These are phyloP conservation scores for Claviceps citrina DNA, from an alignment of 2,329 filamentous ascomycete genomes.

Conservation along the genomic window DNA sequence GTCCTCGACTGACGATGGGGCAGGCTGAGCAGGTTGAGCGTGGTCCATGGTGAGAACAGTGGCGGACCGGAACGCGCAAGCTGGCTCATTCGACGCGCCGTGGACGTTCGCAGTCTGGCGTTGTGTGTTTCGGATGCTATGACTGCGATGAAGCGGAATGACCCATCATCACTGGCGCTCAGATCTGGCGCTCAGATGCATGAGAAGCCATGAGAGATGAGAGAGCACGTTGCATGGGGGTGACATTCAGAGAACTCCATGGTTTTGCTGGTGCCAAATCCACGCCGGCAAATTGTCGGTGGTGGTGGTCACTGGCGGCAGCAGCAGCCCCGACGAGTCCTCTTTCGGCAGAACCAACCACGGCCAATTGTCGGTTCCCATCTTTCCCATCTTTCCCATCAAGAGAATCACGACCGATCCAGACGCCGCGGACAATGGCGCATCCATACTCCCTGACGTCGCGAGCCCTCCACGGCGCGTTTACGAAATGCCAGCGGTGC, in stretches of 20 bases:
- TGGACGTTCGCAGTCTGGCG: not conserved
- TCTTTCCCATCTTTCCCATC: too few species aligned
- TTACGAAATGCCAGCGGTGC: constrained; percentile 24
- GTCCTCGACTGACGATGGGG: constrained; percentile 12
- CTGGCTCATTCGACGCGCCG: not conserved
- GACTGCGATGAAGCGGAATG: not conserved
- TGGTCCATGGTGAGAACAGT: constrained; percentile 15
- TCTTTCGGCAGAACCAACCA: too few species aligned
- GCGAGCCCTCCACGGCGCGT: constrained; percentile 19
- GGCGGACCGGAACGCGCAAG: not conserved
- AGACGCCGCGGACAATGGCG: constrained; percentile 21
- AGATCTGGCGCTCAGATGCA: too few species aligned
- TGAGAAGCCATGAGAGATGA: too few species aligned
- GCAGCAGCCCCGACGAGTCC: too few species aligned
- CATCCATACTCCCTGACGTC: constrained; percentile 19
- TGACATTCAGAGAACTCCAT: too few species aligned
- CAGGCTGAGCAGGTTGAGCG: constrained; percentile 9
- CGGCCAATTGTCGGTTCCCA: constrained; percentile 8
- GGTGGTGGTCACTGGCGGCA: too few species aligned
- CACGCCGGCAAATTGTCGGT: constrained; percentile 9
- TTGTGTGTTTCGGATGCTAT: too few species aligned
- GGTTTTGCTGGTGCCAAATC: too few species aligned
- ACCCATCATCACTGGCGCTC: not conserved
- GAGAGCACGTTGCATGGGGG: too few species aligned
- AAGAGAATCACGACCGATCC: too few species aligned